Conservation (phyloP, 257 asterid species). For the Petunia secreta region DNA sequence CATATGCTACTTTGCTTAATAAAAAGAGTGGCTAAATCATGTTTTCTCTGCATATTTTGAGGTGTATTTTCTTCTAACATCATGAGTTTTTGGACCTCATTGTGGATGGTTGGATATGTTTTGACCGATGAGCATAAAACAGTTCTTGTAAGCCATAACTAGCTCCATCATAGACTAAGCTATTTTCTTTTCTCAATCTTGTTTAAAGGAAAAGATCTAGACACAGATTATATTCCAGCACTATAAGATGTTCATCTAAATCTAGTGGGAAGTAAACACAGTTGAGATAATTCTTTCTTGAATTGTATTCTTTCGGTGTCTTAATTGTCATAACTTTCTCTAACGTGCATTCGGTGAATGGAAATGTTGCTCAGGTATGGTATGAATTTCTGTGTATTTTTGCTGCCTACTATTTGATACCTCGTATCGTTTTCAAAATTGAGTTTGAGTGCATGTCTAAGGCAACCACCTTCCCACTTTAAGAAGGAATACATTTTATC, state of each 20-base stretch:
- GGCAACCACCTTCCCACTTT: neutral
- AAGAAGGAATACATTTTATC: conserved; percentile 8
- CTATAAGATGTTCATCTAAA: neutral
- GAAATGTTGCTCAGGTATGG: neutral
- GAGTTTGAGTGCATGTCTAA: neutral
- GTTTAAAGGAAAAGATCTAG: conserved; percentile 9
- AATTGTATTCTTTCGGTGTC: conserved; percentile 9
- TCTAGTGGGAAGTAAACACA: conserved; percentile 1
- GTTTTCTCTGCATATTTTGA: neutral
- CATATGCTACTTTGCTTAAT: conserved; percentile 17
- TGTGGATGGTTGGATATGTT: neutral
- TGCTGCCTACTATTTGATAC: neutral
- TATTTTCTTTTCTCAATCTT: neutral
- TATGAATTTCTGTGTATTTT: neutral
- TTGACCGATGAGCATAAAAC: neutral
- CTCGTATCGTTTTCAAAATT: neutral
- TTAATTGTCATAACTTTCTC: neutral
- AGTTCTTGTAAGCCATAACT: neutral
- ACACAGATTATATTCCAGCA: conserved; percentile 1
- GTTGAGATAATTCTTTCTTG: neutral
- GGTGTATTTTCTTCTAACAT: conserved; percentile 17
- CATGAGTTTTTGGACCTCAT: neutral
- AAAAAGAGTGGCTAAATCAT: neutral
- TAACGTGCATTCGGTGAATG: neutral
- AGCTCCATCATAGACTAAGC: neutral